A percentile compares a stretch with the other conserved stretches of the same genome.
phyloP scores from a whole-genome alignment of 257 asterid species.

The Vinca minor region DNA sequence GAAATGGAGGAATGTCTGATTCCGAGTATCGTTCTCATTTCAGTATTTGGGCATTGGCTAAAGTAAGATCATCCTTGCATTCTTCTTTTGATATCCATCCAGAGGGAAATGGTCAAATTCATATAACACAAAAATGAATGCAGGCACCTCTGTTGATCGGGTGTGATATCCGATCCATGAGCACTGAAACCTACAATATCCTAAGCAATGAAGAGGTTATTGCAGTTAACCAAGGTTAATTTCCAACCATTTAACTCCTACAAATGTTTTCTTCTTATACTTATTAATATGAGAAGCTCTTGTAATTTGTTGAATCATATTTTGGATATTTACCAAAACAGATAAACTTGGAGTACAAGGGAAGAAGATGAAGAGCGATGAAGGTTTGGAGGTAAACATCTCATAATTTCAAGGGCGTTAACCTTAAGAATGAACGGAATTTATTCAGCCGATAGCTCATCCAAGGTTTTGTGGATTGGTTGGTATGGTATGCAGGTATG shows the following conservation, averaged over 20 bases:
- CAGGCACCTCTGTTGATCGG: constrained; percentile 92
- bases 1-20: constrained; percentile 80
- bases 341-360: constrained; percentile 36
- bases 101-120: no score
- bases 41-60: constrained; percentile 89
- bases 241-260: background rate
- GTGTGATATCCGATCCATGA: constrained; percentile 70
- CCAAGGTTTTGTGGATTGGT: no score
- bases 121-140: no score
- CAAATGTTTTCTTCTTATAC: no score
- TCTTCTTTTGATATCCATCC: no score
- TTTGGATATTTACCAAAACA: background rate
- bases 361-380: constrained; percentile 26
- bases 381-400: constrained; percentile 77
- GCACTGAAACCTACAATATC: constrained; percentile 30
- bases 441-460: no score
- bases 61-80: constrained; percentile 34
- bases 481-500: no score
- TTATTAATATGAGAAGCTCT: no score
- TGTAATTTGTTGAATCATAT: no score
- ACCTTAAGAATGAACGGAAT: no score
- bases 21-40: constrained; percentile 84
- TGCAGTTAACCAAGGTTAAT: constrained; percentile 75
- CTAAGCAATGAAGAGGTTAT: constrained; percentile 74
- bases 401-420: no score